phyloP scores from a whole-genome alignment of 495 filamentous ascomycete genomes.

The Astrocystis sublimbata region DNA sequence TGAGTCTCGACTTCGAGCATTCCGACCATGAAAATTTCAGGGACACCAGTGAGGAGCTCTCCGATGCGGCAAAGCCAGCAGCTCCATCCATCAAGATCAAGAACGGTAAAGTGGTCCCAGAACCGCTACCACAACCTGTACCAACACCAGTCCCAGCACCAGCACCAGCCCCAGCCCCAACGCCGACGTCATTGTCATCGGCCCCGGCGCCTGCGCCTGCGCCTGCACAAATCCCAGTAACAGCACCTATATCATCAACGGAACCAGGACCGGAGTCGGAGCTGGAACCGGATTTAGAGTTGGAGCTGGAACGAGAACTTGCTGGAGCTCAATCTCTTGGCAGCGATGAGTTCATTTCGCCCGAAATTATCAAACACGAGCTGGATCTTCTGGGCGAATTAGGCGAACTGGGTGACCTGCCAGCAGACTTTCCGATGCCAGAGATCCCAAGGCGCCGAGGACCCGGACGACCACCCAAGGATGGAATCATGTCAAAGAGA shows the following conservation, averaged over 20 bases:
- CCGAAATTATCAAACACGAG: conserved; percentile 33
- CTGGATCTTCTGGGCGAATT: conserved; percentile 19
- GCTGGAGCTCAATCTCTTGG: conserved; percentile 39
- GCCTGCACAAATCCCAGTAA: neutral
- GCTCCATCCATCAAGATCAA: conserved; percentile 24
- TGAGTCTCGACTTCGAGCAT: conserved; percentile 69
- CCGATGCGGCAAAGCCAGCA: conserved; percentile 33
- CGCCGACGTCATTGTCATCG: neutral
- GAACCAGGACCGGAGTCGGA: neutral
- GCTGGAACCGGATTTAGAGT: neutral
- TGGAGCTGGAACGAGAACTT: conserved; percentile 20
- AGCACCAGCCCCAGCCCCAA: neutral
- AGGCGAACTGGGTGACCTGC: conserved; percentile 22
- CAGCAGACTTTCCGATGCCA: conserved; percentile 32
- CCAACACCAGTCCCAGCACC: neutral
- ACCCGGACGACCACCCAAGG: conserved; percentile 85
- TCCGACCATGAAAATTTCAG: conserved; percentile 50
- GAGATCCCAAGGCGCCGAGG: conserved; percentile 71
- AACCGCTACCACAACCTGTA: neutral
- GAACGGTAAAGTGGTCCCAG: conserved; percentile 24
- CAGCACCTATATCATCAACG: neutral
- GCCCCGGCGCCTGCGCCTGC: neutral
- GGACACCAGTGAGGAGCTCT: conserved; percentile 54
- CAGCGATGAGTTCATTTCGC: conserved; percentile 40
- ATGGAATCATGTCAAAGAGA: conserved; percentile 90